Evolutionary conservation across 805 yeast species (phyloP).

Genomic region (Komagataella kurtzmanii): DNA sequence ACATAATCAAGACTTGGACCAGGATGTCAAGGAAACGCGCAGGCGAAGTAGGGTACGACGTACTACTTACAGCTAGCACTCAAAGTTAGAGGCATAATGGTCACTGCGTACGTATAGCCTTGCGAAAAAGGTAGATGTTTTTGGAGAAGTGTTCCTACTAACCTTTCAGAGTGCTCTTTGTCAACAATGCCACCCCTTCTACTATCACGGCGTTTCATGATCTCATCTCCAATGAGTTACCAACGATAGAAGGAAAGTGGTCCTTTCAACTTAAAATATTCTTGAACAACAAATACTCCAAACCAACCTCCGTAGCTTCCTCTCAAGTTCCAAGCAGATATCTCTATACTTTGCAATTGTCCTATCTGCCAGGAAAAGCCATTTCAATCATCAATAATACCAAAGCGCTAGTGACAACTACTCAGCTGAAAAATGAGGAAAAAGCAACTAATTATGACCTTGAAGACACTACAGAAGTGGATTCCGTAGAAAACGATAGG

Average conservation of each 20-base stretch:
- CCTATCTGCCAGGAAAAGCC: slow-evolving; percentile 32
- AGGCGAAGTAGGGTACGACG: background rate
- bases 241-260: slow-evolving; percentile 54
- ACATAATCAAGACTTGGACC: background rate
- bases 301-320: slow-evolving; percentile 22
- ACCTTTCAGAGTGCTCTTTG: slow-evolving; percentile 21
- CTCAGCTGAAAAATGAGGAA: slow-evolving; percentile 5
- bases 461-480: slow-evolving; percentile 14
- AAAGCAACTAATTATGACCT: slow-evolving; percentile 5
- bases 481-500: slow-evolving; percentile 9
- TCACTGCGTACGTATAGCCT: background rate
- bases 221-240: slow-evolving; percentile 52
- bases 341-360: slow-evolving; percentile 35
- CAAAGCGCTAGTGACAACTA: slow-evolving; percentile 18
- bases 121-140: background rate
- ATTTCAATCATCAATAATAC: slow-evolving; percentile 34
- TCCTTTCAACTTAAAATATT: slow-evolving; percentile 54
- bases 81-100: background rate
- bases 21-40: background rate
- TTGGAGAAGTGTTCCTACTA: background rate
- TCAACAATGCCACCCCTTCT: slow-evolving; percentile 36
- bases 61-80: background rate
- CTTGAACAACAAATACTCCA: slow-evolving; percentile 43
- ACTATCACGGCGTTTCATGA: slow-evolving; percentile 63
- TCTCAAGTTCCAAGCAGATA: slow-evolving; percentile 27